Evolutionary conservation across 2,329 filamentous ascomycete species (phyloP).

Genomic region (Aspergillus sp.): DNA sequence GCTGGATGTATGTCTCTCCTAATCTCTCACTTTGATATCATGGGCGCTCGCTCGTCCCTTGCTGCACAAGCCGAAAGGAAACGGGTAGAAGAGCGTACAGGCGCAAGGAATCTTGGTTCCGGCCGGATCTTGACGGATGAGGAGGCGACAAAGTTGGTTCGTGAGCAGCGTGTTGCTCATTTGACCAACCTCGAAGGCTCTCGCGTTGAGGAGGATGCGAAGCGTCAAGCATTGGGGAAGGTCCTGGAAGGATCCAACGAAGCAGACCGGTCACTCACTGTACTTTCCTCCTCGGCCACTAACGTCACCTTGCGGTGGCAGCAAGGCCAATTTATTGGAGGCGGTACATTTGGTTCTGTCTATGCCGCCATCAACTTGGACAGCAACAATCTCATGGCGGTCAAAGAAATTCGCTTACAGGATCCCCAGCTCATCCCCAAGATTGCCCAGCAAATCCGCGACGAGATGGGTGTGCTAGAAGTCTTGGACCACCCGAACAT

Average conservation of each 20-base stretch:
- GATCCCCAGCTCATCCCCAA: conserved; percentile 93
- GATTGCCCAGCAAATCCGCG: conserved; percentile 85
- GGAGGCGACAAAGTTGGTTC: conserved; percentile 69
- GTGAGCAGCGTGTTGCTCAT: conserved; percentile 64
- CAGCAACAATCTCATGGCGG: conserved; percentile 91
- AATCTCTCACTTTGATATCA: conserved; percentile 98
- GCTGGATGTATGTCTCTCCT: conserved; percentile 94
- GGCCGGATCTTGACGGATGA: conserved; percentile 68
- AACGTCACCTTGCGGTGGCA: conserved; percentile 97
- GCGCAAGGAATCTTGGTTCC: conserved; percentile 69
- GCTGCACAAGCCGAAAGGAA: conserved; percentile 92
- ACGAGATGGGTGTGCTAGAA: conserved; percentile 95
- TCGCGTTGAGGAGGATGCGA: conserved; percentile 70
- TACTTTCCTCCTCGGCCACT: conserved; percentile 84
- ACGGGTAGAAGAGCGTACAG: conserved; percentile 69
- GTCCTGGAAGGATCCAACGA: conserved; percentile 93
- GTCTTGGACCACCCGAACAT: conserved; percentile 96
- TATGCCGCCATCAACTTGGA: conserved; percentile 97
- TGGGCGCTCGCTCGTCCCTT: conserved; percentile 87
- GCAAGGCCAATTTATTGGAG: conserved; percentile 95
- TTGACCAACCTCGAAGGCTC: conserved; percentile 68
- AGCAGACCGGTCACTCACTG: conserved; percentile 87
- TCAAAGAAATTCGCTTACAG: conserved; percentile 95
- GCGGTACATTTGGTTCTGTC: conserved; percentile 93
- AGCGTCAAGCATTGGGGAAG: conserved; percentile 77